Evolutionary conservation across 2,329 filamentous ascomycete species (phyloP), one percentile per base, ranked within the genome.

Genomic region (Fusarium sp.): DNA sequence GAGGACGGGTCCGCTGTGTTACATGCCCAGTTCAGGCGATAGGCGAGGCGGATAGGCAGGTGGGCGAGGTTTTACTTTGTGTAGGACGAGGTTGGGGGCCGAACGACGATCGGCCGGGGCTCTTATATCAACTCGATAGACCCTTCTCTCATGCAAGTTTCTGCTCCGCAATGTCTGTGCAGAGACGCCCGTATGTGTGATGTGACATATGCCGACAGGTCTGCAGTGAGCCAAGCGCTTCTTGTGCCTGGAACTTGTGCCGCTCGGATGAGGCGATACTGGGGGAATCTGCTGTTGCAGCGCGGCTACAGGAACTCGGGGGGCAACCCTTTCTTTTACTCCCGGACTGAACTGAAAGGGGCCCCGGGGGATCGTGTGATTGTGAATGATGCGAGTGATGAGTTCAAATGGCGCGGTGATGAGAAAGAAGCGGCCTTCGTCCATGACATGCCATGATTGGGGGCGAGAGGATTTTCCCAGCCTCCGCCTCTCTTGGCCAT

Each of bases 341-440:
- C 22, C 42, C 2, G 40, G 36, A 58, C 10, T 29, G 16, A n/a
- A 27, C 14, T 17, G 24, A 33, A 35, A 64, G 20, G 14, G 20
- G 10, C n/a, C n/a, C n/a, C n/a, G n/a, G 27, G 38, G 17, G 31
- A 59, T 66, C 57, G 57, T 29, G 64, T 62, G 64, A 66, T 56
- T 53, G 40, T 58, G 60, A 55, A 57, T 65, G 70, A 73, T 73
- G 71, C 22, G 61, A 70, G 70, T 73, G 61, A 73, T 66, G 42
- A 72, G 70, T 56, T 69, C 65, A 6, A 67, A 73, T 73, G 69
- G 69, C 62, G 69, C 33, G 66, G 70, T 67, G 69, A 72, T 33
- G 33, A 27, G 49, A 36, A 36, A 44, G 29, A 24, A 11, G 49
- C 59, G 62, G 49, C 59, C 22, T 56, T 40, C 4, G 10, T 58